Conservation (phyloP, 2,329 filamentous ascomycete species). For the Boeremia exigua region DNA sequence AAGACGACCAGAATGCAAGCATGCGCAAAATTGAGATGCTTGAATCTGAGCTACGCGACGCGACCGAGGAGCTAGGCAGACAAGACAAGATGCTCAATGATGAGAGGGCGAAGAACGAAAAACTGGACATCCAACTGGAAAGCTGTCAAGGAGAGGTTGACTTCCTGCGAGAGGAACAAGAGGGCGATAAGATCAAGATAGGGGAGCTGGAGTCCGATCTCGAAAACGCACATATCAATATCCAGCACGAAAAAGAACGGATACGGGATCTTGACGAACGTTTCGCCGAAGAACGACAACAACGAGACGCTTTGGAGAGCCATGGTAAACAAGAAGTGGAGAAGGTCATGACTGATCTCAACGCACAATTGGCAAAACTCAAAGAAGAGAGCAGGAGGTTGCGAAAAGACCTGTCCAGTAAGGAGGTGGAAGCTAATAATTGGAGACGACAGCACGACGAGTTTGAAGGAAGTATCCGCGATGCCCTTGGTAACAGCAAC, state of each 20-base stretch:
- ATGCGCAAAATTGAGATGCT: slow-evolving; percentile 79
- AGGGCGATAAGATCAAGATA: slow-evolving; percentile 97
- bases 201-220: slow-evolving; percentile 87
- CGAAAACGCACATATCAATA: slow-evolving; percentile 75
- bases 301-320: slow-evolving; percentile 84
- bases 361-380: slow-evolving; percentile 77
- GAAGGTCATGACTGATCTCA: slow-evolving; percentile 90
- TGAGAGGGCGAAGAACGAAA: slow-evolving; percentile 83
- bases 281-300: slow-evolving; percentile 80
- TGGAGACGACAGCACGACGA: slow-evolving; percentile 93
- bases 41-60: slow-evolving; percentile 80
- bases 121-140: slow-evolving; percentile 88
- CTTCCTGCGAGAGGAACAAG: slow-evolving; percentile 95
- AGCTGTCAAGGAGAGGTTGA: slow-evolving; percentile 91
- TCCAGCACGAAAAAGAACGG: slow-evolving; percentile 85
- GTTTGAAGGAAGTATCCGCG: slow-evolving; percentile 85
- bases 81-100: slow-evolving; percentile 85
- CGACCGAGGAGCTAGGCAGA: slow-evolving; percentile 84
- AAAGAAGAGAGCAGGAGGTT: slow-evolving; percentile 87
- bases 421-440: slow-evolving; percentile 86
- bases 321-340: slow-evolving; percentile 96
- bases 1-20: slow-evolving; percentile 86
- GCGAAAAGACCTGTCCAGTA: slow-evolving; percentile 79
- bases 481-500: slow-evolving; percentile 85
- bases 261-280: slow-evolving; percentile 62